Conservation (phyloP, 306 rosid species). For the Cucurbita ficifolia region DNA sequence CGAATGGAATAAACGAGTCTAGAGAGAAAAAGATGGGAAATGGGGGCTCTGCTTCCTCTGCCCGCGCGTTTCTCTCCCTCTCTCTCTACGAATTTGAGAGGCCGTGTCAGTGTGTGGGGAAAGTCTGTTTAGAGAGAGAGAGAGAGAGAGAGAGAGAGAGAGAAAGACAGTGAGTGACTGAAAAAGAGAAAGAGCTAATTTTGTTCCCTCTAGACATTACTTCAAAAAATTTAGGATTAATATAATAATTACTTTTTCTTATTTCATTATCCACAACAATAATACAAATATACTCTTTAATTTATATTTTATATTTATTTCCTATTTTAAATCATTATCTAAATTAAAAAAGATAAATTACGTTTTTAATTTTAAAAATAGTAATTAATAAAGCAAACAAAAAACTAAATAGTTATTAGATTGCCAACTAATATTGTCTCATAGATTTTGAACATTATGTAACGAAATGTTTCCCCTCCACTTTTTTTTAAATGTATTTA, state of each 20-base stretch:
- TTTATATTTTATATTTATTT: no score
- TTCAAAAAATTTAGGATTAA: no score
- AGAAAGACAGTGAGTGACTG: background rate
- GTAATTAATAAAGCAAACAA: no score
- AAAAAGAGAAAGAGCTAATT: background rate
- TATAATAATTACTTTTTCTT: no score
- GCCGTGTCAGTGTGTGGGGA: constrained; percentile 10
- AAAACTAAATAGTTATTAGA: background rate
- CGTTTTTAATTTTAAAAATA: no score
- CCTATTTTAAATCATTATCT: no score
- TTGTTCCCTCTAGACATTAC: no score
- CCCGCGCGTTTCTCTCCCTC: background rate
- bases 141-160: constrained; percentile 6
- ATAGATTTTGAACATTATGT: background rate
- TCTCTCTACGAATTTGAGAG: constrained; percentile 48
- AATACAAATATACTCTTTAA: no score
- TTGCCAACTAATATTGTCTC: background rate
- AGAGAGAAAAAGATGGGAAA: background rate
- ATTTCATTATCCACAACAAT: no score
- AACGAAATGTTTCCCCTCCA: background rate
- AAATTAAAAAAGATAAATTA: no score
- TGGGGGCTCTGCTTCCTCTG: background rate
- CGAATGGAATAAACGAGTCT: background rate
- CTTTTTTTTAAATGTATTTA: background rate
- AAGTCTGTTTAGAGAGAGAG: constrained; percentile 18